These are phyloP conservation scores for Ziziphus jujuba DNA, from an alignment of 306 rosid species.

Conservation along the genomic window DNA sequence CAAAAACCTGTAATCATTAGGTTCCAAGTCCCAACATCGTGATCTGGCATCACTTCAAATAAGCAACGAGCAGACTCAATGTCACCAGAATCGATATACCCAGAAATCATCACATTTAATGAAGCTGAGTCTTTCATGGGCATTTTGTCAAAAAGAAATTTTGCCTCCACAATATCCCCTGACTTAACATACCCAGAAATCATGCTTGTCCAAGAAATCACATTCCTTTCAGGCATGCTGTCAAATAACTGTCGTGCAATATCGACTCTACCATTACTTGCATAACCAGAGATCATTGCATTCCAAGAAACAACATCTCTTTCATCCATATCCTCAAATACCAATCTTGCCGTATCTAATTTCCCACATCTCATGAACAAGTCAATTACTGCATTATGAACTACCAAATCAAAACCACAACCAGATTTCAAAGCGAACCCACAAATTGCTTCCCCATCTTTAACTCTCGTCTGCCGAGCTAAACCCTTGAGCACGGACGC, in stretches of 20 bases:
- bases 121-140: constrained; percentile 12
- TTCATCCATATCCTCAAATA: constrained; percentile 18
- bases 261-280: constrained; percentile 4
- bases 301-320: constrained; percentile 14
- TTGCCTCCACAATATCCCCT: constrained; percentile 11
- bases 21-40: constrained; percentile 13
- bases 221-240: constrained; percentile 15
- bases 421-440: constrained; percentile 16
- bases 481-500: constrained; percentile 9
- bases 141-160: constrained; percentile 12
- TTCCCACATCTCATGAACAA: constrained; percentile 13
- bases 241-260: constrained; percentile 10
- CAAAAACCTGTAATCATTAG: not conserved
- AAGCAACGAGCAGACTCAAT: not conserved
- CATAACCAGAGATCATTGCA: constrained; percentile 12
- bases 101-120: constrained; percentile 14
- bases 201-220: constrained; percentile 15
- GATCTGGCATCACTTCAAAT: constrained; percentile 7
- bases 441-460: constrained; percentile 17
- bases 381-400: constrained; percentile 10
- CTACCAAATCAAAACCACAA: constrained; percentile 3
- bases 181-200: constrained; percentile 8
- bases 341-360: not conserved
- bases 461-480: constrained; percentile 11
- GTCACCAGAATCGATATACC: constrained; percentile 1